Base-by-base conservation (phyloP, 2,329 filamentous ascomycete species). In the Didymella pinodella region DNA sequence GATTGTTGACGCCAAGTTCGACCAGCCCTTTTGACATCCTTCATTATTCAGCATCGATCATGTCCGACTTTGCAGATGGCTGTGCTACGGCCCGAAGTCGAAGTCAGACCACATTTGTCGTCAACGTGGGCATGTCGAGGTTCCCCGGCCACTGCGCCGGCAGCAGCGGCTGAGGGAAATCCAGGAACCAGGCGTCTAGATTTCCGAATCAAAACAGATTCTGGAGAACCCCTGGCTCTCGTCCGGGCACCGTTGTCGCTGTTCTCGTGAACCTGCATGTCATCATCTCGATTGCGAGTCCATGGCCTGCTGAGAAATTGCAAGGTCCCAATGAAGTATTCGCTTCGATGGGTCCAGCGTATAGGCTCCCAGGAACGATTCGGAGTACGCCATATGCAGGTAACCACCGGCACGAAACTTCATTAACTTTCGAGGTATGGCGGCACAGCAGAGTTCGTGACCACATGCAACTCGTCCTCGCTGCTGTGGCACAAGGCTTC, bases 361-460 rank as follows among this genome's bases (percentile, higher is more conserved):
- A 28, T 68, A 67, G 65, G 59, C 61, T 67, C 61, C 46, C 56
- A 57, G 62, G 65, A 55, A 57, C 68, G 57, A 66, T 64, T 68
- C 65, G 64, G 70, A 70, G 56, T 60, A 51, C 63, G 62, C 64
- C 64, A 57, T 51, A 59, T 59, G 59, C 64, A 64, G 54, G 54
- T 54, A 31, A 32, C 26, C 46, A 46, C 40, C 36, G 38, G 44
- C 44, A 53, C 48, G 32, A 45, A 53, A 44, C 45, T 25, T 31
- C 55, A 49, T 29, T 45, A 22, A 45, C 56, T 46, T 32, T 46
- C 45, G 50, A 6, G 4, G 38, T 29, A 31, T 44, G 38, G 44
- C 25, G 45, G 49, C 36, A 26, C 25, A 43, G 54, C 28, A 49
- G 20, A 43, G 28, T 44, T 40, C 40, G 7, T 34, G 26, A 11